phyloP scores from a whole-genome alignment of 1,284 basidiomycete genomes.

The Cryptococcus hybrid region DNA sequence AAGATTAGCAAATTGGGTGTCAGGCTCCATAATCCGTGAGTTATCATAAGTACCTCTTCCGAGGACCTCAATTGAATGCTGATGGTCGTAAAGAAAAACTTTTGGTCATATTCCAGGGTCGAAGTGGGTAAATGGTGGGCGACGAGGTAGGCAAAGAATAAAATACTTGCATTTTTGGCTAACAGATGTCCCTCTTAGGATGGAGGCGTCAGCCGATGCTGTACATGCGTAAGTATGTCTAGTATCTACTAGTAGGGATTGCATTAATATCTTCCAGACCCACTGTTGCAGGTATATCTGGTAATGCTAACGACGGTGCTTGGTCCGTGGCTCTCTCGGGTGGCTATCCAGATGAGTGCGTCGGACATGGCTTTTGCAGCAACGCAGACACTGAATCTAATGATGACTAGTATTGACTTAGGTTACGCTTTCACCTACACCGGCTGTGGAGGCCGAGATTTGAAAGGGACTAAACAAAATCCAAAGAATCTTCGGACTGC shows the following conservation, averaged over 20 bases:
- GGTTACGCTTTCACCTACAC: conserved; percentile 44
- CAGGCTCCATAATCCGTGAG: conserved; percentile 37
- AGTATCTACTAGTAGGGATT: neutral
- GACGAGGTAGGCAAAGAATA: conserved; percentile 14
- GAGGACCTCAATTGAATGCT: neutral
- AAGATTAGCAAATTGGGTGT: conserved; percentile 28
- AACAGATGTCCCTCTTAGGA: conserved; percentile 15
- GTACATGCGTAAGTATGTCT: conserved; percentile 31
- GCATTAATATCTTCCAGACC: conserved; percentile 15
- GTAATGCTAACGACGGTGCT: conserved; percentile 38
- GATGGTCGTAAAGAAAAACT: conserved; percentile 15
- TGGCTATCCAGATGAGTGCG: conserved; percentile 46
- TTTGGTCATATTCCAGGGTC: conserved; percentile 39
- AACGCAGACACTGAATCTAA: neutral
- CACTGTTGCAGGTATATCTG: conserved; percentile 39
- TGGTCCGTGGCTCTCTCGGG: conserved; percentile 50
- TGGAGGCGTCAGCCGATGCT: conserved; percentile 40
- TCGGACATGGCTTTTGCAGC: neutral
- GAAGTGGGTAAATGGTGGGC: conserved; percentile 40
- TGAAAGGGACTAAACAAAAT: conserved; percentile 46
- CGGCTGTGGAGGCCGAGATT: conserved; percentile 37
- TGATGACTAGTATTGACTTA: conserved; percentile 31
- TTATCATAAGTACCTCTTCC: neutral
- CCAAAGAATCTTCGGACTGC: conserved; percentile 51
- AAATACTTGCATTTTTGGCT: no score